A percentile compares a stretch with the other conserved stretches of the same genome.
Evolutionary conservation across 139 green algal species (phyloP).

Genomic region (Chlamydomonas asymmetrica): DNA sequence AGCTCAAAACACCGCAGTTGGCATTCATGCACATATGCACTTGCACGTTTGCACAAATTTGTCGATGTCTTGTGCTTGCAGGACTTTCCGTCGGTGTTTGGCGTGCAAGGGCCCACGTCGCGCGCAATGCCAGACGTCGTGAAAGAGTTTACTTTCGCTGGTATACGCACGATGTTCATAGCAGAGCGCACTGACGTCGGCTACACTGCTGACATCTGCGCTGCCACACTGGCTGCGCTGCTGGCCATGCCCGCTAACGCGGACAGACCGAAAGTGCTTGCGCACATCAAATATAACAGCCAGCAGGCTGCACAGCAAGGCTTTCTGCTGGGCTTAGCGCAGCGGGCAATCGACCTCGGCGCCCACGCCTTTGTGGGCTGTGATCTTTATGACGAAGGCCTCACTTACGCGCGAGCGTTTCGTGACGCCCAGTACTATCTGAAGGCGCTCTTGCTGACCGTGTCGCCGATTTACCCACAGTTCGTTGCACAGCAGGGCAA

Average conservation of each 20-base stretch:
- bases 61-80: background rate
- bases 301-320: background rate
- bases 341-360: too few relatives aligned
- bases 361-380: background rate
- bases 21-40: too few relatives aligned
- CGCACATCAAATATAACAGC: background rate
- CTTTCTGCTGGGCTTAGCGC: background rate
- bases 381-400: background rate
- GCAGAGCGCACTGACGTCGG: background rate
- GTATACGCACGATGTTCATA: too few relatives aligned
- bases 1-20: too few relatives aligned
- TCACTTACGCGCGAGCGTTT: background rate
- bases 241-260: background rate
- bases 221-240: background rate
- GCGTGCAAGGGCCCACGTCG: constrained; percentile 6
- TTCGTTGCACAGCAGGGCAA: background rate
- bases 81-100: background rate
- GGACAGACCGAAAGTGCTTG: background rate
- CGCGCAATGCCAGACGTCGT: too few relatives aligned
- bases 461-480: background rate
- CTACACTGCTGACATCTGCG: constrained; percentile 6
- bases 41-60: too few relatives aligned
- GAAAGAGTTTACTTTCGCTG: too few relatives aligned
- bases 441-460: background rate
- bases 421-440: background rate